Conservation (phyloP, 2,329 filamentous ascomycete genomes). For the Pseudogymnoascus sp. region DNA sequence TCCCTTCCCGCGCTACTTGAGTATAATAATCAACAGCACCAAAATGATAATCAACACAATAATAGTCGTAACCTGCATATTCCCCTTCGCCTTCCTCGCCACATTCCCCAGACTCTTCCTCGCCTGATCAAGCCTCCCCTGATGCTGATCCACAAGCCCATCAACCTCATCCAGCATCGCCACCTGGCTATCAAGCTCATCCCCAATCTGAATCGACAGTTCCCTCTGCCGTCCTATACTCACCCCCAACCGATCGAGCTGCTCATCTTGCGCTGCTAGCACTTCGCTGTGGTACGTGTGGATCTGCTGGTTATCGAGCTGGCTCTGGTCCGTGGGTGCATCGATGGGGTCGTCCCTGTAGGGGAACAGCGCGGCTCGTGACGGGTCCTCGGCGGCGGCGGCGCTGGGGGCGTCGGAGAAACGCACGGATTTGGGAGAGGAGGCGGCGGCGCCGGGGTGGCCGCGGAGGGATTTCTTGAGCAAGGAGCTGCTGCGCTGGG, state of each 20-base stretch:
- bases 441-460: conserved; percentile 23
- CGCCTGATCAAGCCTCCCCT: conserved; percentile 65
- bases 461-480: conserved; percentile 29
- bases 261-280: conserved; percentile 82
- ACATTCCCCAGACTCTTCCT: conserved; percentile 63
- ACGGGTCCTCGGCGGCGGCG: conserved; percentile 38
- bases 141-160: conserved; percentile 70
- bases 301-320: conserved; percentile 73
- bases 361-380: conserved; percentile 51
- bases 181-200: conserved; percentile 88
- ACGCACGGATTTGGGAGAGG: conserved; percentile 64
- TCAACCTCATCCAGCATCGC: conserved; percentile 86
- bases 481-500: conserved; percentile 33
- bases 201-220: conserved; percentile 89
- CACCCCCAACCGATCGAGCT: conserved; percentile 79
- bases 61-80: conserved; percentile 72
- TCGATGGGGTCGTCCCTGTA: conserved; percentile 61
- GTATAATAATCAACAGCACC: conserved; percentile 57
- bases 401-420: conserved; percentile 60
- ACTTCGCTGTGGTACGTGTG: conserved; percentile 75
- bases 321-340: conserved; percentile 28
- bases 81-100: conserved; percentile 66
- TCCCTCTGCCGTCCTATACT: conserved; percentile 85
- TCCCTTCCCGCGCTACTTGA: conserved; percentile 38
- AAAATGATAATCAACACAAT: conserved; percentile 58